Percentiles rank a stretch among this genome's conserved stretches.
These are phyloP conservation scores for Aspergillus egyptiacus DNA, from an alignment of 495 filamentous ascomycete species.

Conservation along the genomic window DNA sequence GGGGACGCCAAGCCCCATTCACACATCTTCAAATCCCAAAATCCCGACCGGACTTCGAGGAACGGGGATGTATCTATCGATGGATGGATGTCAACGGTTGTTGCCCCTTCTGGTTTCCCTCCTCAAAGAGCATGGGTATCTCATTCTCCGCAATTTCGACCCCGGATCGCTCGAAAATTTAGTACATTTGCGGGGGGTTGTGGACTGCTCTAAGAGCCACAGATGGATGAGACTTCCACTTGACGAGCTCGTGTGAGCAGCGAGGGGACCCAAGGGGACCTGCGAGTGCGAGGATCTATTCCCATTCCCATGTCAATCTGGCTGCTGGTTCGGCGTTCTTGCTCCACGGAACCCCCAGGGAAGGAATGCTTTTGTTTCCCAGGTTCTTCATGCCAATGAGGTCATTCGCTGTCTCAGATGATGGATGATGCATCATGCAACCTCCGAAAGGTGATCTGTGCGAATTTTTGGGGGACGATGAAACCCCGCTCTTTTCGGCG, in stretches of 20 bases:
- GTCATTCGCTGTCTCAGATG: neutral
- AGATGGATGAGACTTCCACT: neutral
- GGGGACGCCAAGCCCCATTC: too few species aligned
- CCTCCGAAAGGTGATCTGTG: neutral
- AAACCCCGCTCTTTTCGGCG: neutral
- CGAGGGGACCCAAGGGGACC: too few species aligned
- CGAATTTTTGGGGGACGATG: constrained; percentile 3
- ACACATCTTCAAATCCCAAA: too few species aligned
- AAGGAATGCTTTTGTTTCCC: neutral
- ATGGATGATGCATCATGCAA: neutral
- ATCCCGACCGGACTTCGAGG: too few species aligned
- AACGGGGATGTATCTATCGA: too few species aligned
- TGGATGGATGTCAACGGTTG: too few species aligned
- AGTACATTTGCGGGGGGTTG: constrained; percentile 1
- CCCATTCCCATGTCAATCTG: too few species aligned
- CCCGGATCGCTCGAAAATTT: constrained; percentile 3
- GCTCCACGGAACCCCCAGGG: neutral
- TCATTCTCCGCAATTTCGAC: constrained; percentile 1
- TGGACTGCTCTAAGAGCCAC: neutral
- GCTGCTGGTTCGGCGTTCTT: neutral
- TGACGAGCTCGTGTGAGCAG: neutral
- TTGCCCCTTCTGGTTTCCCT: too few species aligned
- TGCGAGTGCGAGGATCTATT: too few species aligned
- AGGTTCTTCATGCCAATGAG: constrained; percentile 1
- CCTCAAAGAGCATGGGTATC: neutral